Percentiles rank a stretch among this genome's conserved stretches.
Evolutionary conservation across 495 filamentous ascomycete species (phyloP).

Genomic region (Zalerion maritima): DNA sequence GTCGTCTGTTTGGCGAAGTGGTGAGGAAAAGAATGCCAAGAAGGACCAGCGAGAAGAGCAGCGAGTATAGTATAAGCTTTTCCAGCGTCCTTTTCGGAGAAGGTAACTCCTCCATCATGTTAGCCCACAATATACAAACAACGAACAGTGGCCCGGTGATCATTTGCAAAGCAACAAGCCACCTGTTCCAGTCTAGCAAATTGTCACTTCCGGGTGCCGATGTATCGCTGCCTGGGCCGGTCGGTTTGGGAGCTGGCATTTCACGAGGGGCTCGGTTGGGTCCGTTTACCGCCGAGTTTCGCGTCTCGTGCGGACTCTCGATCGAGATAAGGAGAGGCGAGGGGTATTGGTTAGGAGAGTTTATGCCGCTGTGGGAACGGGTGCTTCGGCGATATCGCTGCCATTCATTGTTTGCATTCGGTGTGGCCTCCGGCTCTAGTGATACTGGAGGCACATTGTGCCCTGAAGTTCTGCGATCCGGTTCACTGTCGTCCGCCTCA

Average conservation of each 20-base stretch:
- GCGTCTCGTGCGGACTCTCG: no score
- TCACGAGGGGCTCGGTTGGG: conserved; percentile 3
- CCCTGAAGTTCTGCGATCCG: conserved; percentile 13
- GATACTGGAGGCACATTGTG: conserved; percentile 18
- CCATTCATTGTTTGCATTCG: conserved; percentile 33
- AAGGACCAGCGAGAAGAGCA: conserved; percentile 53
- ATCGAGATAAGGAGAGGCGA: conserved; percentile 12
- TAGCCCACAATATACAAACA: conserved; percentile 61
- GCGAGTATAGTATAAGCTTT: conserved; percentile 47
- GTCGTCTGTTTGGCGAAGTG: conserved; percentile 43
- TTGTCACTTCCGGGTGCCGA: conserved; percentile 13
- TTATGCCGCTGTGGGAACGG: conserved; percentile 18
- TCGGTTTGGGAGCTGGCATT: conserved; percentile 12
- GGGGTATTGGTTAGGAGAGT: conserved; percentile 15
- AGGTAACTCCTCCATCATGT: conserved; percentile 37
- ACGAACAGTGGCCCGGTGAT: conserved; percentile 82
- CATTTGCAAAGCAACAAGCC: conserved; percentile 73
- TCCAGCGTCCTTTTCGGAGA: conserved; percentile 31
- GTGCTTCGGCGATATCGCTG: conserved; percentile 34
- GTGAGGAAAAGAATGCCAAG: conserved; percentile 47
- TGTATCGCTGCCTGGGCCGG: conserved; percentile 11
- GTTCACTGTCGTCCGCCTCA: conserved; percentile 30
- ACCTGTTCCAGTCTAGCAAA: conserved; percentile 65
- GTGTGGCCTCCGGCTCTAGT: conserved; percentile 9
- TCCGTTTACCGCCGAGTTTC: no score